These are phyloP conservation scores for Basidiobolus meristosporus DNA, from an alignment of 371 early-diverging fungal genomes.

Conservation along the genomic window DNA sequence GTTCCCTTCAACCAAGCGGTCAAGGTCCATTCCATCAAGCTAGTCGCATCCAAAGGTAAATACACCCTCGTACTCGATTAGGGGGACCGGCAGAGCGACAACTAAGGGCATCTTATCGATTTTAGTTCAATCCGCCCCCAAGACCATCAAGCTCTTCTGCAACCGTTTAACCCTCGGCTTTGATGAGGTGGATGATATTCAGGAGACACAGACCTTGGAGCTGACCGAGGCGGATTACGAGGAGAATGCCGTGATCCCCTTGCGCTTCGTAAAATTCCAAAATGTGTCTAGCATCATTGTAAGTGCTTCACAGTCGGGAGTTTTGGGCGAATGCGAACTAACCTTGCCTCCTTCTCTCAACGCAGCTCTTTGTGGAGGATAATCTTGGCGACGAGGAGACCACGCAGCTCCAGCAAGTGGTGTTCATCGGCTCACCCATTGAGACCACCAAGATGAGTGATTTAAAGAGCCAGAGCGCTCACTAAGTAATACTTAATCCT, in stretches of 20 bases:
- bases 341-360: background rate
- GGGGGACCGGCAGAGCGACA: too few species aligned
- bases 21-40: slow-evolving; percentile 72
- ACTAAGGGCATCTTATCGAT: slow-evolving; percentile 5
- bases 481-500: too few species aligned
- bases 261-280: slow-evolving; percentile 89
- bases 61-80: too few species aligned
- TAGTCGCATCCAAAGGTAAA: slow-evolving; percentile 26
- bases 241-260: slow-evolving; percentile 32
- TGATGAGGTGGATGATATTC: slow-evolving; percentile 60
- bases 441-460: slow-evolving; percentile 8
- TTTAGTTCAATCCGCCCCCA: slow-evolving; percentile 37
- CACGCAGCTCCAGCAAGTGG: slow-evolving; percentile 53
- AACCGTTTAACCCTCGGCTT: slow-evolving; percentile 68
- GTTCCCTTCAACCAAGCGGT: slow-evolving; percentile 80
- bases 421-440: slow-evolving; percentile 41
- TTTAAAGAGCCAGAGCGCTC: slow-evolving; percentile 1
- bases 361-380: slow-evolving; percentile 57
- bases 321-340: background rate
- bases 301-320: slow-evolving; percentile 3
- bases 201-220: slow-evolving; percentile 54
- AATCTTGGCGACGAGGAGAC: slow-evolving; percentile 70
- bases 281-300: slow-evolving; percentile 46
- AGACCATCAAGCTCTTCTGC: slow-evolving; percentile 62
- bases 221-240: slow-evolving; percentile 45